Evolutionary conservation across 2,329 filamentous ascomycete species (phyloP).

Genomic region (Neoascochyta sp.): DNA sequence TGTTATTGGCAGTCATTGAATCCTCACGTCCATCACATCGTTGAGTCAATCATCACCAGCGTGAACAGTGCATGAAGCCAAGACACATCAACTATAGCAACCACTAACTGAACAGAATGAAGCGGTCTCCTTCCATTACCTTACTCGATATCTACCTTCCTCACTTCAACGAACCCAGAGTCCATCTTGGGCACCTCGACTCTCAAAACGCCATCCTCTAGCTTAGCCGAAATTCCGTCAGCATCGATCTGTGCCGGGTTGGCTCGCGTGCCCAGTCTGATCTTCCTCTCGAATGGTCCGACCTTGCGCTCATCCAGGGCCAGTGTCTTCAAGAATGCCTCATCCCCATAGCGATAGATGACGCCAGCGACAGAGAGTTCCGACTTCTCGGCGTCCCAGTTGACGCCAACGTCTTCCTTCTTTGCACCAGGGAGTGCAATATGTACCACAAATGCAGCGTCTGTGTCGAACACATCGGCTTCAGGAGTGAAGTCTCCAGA

Average conservation of each 20-base stretch:
- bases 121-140: no score
- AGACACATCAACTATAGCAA: no score
- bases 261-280: conserved; percentile 56
- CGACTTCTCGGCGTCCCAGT: conserved; percentile 68
- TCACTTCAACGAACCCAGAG: conserved; percentile 58
- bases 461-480: conserved; percentile 72
- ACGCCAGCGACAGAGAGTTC: conserved; percentile 67
- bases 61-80: no score
- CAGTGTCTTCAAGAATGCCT: conserved; percentile 64
- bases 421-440: conserved; percentile 71
- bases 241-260: conserved; percentile 62
- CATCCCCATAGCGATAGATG: conserved; percentile 65
- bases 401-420: conserved; percentile 73
- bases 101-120: no score
- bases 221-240: conserved; percentile 65
- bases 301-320: conserved; percentile 64
- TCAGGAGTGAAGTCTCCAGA: conserved; percentile 56
- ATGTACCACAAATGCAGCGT: conserved; percentile 62
- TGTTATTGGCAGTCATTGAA: no score
- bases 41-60: no score
- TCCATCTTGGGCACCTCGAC: conserved; percentile 70
- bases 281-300: conserved; percentile 68
- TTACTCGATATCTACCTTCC: conserved; percentile 52
- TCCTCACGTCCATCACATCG: no score
- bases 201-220: conserved; percentile 73